Base-by-base conservation (phyloP, 2,329 filamentous ascomycete genomes). In the Sclerotinia borealis region DNA sequence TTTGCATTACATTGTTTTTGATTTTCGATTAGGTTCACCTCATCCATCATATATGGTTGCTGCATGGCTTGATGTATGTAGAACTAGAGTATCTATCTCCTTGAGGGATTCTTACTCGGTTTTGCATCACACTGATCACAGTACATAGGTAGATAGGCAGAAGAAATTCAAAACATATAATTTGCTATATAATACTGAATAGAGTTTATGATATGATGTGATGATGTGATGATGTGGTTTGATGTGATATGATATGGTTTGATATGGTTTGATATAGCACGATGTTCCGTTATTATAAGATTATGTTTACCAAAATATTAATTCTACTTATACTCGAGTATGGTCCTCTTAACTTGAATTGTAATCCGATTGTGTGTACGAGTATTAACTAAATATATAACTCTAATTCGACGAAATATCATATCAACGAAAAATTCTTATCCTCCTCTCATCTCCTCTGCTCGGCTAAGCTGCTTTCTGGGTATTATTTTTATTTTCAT, bases 221-320 rank as follows among this genome's bases (percentile, higher is more conserved):
- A 43, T 45, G 7, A n/a, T n/a, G n/a, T n/a, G n/a, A 11, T 22
- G n/a, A 34, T 19, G 17, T 22, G 11, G 31, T 45, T 7, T 45
- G 13, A 17, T 17, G 54, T 61, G 56, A 59, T 37, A 37, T 54
- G 58, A 45, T 25, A 51, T 39, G 22, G 63, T 61, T 60, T 68
- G 68, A 67, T 63, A 31, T 59, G 49, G 48, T 63, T 50, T 66
- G 54, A 58, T 65, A 29, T 31, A 52, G 59, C 39, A 58, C 39
- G 19, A 31, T 43, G 13, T n/a, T 49, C 15, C n/a, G n/a, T n/a
- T n/a, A n/a, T n/a, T n/a, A n/a, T n/a, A n/a, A n/a, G n/a, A n/a
- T n/a, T n/a, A n/a, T n/a, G n/a, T n/a, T n/a, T n/a, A n/a, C n/a
- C n/a, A n/a, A n/a, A n/a, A n/a, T n/a, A n/a, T n/a, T n/a, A n/a